These are phyloP conservation scores for Trichoderma atroviride DNA, from an alignment of 2,329 filamentous ascomycete genomes.

Conservation along the genomic window DNA sequence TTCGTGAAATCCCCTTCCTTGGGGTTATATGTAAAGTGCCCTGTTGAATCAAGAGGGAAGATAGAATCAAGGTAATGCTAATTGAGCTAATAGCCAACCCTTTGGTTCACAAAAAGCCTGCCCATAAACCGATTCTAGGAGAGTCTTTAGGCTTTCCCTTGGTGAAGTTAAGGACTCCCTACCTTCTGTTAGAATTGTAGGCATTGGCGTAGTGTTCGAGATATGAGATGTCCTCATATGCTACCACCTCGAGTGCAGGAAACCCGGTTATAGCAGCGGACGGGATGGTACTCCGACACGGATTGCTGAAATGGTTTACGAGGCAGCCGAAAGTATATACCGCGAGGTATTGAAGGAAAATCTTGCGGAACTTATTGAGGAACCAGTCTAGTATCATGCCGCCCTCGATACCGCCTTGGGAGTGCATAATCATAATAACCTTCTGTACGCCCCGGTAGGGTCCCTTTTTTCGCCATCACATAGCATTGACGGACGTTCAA, in stretches of 20 bases:
- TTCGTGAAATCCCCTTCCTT: not conserved
- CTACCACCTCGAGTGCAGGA: constrained; percentile 44
- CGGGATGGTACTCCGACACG: not conserved
- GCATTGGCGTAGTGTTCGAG: constrained; percentile 33
- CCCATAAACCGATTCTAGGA: constrained; percentile 29
- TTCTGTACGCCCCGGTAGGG: not conserved
- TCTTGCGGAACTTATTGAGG: not conserved
- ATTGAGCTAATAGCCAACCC: constrained; percentile 29
- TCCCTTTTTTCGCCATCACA: not conserved
- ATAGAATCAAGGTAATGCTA: constrained; percentile 30
- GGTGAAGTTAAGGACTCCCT: not conserved
- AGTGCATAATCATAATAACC: not conserved
- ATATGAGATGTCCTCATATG: constrained; percentile 49
- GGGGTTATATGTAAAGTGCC: not conserved
- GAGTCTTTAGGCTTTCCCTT: not conserved
- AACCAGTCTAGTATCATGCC: not conserved
- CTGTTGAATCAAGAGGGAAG: constrained; percentile 22
- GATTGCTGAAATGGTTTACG: not conserved
- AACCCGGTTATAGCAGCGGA: not conserved
- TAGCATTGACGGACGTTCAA: not conserved
- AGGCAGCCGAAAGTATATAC: not conserved
- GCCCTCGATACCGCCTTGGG: not conserved
- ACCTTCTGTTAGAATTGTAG: constrained; percentile 57
- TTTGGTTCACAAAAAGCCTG: constrained; percentile 28
- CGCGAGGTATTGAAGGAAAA: not conserved